Evolutionary conservation across 495 filamentous ascomycete species (phyloP).

Genomic region (Talaromyces ruber): DNA sequence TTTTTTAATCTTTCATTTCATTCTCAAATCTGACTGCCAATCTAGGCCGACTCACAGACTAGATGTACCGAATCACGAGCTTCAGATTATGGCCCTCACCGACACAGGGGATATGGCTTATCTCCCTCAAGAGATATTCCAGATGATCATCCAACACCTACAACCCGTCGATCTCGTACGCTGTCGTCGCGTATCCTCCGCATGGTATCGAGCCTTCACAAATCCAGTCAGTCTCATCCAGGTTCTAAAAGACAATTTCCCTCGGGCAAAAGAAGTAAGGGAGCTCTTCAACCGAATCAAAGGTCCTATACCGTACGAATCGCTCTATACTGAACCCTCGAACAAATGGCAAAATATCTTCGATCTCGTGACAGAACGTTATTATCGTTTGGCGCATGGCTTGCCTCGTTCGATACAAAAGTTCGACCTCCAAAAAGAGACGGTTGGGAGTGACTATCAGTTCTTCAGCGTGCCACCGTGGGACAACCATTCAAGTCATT

Average conservation of each 20-base stretch:
- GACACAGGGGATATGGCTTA: conserved; percentile 13
- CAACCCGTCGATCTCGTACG: conserved; percentile 41
- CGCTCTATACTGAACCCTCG: background rate
- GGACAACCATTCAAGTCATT: conserved; percentile 43
- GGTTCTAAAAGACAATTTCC: conserved; percentile 43
- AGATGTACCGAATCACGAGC: conserved; percentile 6
- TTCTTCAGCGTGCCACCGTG: conserved; percentile 48
- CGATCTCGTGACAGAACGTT: conserved; percentile 46
- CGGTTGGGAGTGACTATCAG: conserved; percentile 13
- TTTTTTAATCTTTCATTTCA: background rate
- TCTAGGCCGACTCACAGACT: background rate
- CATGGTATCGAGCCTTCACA: conserved; percentile 48
- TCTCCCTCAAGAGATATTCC: conserved; percentile 35
- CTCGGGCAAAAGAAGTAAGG: conserved; percentile 45
- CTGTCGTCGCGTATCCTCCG: conserved; percentile 45
- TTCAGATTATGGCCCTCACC: background rate
- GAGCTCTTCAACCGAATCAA: conserved; percentile 9
- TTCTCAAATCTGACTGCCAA: background rate
- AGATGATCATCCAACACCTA: conserved; percentile 32
- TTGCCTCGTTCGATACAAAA: conserved; percentile 41
- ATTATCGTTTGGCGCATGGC: conserved; percentile 43
- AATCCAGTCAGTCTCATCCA: conserved; percentile 34
- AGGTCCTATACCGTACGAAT: background rate
- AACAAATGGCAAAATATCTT: conserved; percentile 37
- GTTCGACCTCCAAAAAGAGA: conserved; percentile 16